Base-by-base conservation (phyloP, 1,284 basidiomycete genomes). In the Cutaneotrichosporon sp. region DNA sequence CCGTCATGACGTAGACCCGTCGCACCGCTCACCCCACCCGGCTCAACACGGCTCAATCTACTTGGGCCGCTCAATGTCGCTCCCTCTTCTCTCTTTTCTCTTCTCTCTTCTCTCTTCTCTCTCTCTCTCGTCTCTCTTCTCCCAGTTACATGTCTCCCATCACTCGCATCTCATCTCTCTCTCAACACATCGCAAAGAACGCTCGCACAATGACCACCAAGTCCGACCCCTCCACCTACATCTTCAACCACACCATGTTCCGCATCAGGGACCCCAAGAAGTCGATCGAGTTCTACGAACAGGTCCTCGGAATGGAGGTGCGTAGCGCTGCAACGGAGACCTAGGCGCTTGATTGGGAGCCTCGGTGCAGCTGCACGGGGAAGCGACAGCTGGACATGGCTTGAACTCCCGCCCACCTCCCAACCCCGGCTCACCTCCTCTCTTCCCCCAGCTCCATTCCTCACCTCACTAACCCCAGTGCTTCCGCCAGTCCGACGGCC, bases 261-360 rank as follows among this genome's bases (percentile, higher is more conserved):
- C 87, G 94, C 68, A 84, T 95, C 77, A 93, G 90, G 82, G 92
- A 97, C 78, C 89, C 92, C 18, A 87, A 93, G 71, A 82, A 80
- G 45, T 92, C 91, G 24, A 65, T 76, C 54, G 29, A 80, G 45
- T 93, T 91, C 78, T 93, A 92, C 81, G 84, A 85, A 60, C 84
- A 89, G 53, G 88, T 82, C 57, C 83, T 97, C 50, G 94, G 95
- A 67, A 95, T 97, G 93, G 88, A 94, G 67, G 72, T 73, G 62
- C 46, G 70, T 67, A 7, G 24, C 47, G 56, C 13, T 20, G n/a
- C n/a, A n/a, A n/a, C n/a, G n/a, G n/a, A 27, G 46, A 6, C 16
- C 34, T 16, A 14, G 16, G n/a, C n/a, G n/a, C n/a, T n/a, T n/a
- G n/a, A n/a, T n/a, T n/a, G n/a, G n/a, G n/a, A n/a, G n/a, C n/a